Evolutionary conservation across 768 basidiomycete species (phyloP).

Genomic region (Tulasnella sp.): DNA sequence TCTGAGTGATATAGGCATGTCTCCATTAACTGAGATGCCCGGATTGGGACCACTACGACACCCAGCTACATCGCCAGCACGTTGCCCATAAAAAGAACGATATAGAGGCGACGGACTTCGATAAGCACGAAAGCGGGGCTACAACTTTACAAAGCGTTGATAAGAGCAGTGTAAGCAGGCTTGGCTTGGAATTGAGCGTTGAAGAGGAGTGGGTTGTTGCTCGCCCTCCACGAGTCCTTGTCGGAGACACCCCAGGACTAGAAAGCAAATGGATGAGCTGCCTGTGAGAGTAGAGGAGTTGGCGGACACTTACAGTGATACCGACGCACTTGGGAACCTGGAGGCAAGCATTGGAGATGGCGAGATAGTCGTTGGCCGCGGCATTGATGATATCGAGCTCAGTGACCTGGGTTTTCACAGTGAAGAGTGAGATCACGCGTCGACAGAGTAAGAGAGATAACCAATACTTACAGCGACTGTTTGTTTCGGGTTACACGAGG

Average conservation of each 20-base stretch:
- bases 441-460: not conserved
- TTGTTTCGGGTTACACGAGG: not conserved
- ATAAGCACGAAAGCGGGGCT: no score
- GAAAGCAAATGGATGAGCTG: not conserved
- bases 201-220: slow-evolving; percentile 9
- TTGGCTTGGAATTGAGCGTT: not conserved
- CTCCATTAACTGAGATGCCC: no score
- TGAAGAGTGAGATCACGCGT: not conserved
- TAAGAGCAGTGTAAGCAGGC: slow-evolving; percentile 7
- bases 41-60: no score
- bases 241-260: slow-evolving; percentile 5
- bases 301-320: not conserved
- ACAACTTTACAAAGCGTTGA: not conserved
- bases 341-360: slow-evolving; percentile 4
- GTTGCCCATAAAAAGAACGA: no score
- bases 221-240: slow-evolving; percentile 2
- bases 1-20: no score
- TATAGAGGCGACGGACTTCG: no score
- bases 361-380: not conserved
- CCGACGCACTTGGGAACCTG: slow-evolving; percentile 6
- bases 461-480: not conserved
- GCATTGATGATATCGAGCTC: slow-evolving; percentile 9
- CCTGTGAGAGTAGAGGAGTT: not conserved
- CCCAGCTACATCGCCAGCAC: no score
- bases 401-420: not conserved